Base-by-base conservation (phyloP, 805 yeast species). In the Saturnispora halmiae region DNA sequence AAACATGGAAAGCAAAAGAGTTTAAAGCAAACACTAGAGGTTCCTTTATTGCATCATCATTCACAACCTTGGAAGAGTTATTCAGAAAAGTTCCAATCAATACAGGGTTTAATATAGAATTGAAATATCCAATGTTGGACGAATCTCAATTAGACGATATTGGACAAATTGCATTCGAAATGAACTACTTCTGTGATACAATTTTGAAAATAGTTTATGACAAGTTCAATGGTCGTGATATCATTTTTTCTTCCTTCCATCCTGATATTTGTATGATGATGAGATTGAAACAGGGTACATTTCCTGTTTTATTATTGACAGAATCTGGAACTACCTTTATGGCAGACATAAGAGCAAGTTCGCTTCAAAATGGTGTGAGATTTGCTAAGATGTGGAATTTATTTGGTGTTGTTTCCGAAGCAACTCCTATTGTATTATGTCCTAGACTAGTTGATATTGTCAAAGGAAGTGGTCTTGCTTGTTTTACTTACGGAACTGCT, bases 21-120 rank as follows among this genome's bases (percentile, higher is more conserved):
- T 86, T 79, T 65, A 90, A 90, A 60, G 97, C 96, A n/a, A 90
- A 90, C 55, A 72, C 81, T 2, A 72, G 96, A 43, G 97, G 97
- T 0, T 68, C 78, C 34, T 79, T 92, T 1, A 84, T 90, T 56
- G 95, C 95, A 6, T 84, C 96, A 0, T 80, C 85, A 25, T 90
- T 90, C 59, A 94, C 90, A 7, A 87, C 96, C 0, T 68, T 90
- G 49, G 80, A 75, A 51, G 95, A 88, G 49, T 70, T 88, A 35
- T 86, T 90, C 64, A 72, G 72, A 53, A 83, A 83, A 49, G 63
- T 90, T 20, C 96, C 97, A 1, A 67, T 70, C 43, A 73, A 71
- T 44, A 94, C 88, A 13, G 97, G 97, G 0, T 88, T 92, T 65
- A 90, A 90, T 55, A 85, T 90, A 46, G 97, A 90, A 60, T 79